These are phyloP conservation scores for Kockovaella imperatae DNA, from an alignment of 768 basidiomycete species.

Conservation along the genomic window DNA sequence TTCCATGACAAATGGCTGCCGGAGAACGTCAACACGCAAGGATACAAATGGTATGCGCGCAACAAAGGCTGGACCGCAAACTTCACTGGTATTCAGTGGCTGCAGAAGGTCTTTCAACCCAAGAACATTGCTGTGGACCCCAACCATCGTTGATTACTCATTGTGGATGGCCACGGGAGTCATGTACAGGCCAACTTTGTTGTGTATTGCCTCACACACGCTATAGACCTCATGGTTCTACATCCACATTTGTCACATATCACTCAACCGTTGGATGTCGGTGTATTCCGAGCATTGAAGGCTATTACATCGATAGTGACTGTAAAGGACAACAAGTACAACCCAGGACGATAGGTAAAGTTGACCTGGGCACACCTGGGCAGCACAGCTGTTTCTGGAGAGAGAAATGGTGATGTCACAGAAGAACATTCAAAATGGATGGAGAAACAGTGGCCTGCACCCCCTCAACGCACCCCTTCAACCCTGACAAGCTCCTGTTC, in stretches of 20 bases:
- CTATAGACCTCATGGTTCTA: slow-evolving; percentile 2
- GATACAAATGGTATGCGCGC: background rate
- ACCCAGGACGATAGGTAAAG: no score
- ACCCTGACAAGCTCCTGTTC: no score
- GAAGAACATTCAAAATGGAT: no score
- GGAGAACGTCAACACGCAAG: no score
- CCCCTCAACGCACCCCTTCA: no score
- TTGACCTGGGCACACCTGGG: no score
- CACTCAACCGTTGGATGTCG: slow-evolving; percentile 6
- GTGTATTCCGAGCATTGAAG: background rate
- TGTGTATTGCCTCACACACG: slow-evolving; percentile 2
- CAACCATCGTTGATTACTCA: slow-evolving; percentile 3
- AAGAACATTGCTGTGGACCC: background rate
- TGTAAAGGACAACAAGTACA: no score
- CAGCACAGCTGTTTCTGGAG: no score
- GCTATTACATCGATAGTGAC: no score
- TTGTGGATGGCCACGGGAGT: slow-evolving; percentile 9
- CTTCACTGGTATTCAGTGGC: background rate
- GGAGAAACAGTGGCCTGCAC: no score
- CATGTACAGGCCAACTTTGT: slow-evolving; percentile 4
- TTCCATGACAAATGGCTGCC: no score
- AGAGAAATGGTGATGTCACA: no score
- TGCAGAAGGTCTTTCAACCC: slow-evolving; percentile 5
- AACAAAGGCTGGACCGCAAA: slow-evolving; percentile 1
- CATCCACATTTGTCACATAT: slow-evolving; percentile 8